Evolutionary conservation across 179 eudicot species (phyloP).

Genomic region (Sideroxylon spinosum): DNA sequence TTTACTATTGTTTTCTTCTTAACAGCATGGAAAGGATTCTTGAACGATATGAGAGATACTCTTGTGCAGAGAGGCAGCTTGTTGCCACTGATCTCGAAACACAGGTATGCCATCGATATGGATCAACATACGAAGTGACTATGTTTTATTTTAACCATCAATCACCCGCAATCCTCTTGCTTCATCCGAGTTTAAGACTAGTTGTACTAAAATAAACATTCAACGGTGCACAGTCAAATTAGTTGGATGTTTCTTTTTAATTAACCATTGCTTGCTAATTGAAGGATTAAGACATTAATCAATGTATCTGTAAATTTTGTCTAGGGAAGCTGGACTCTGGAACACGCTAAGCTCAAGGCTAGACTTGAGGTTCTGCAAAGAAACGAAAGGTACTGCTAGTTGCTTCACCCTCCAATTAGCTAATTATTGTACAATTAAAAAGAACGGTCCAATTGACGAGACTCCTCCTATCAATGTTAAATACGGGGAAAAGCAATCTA

Average conservation of each 20-base stretch:
- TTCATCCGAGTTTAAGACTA: too few relatives aligned
- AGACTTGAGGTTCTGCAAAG: conserved; percentile 63
- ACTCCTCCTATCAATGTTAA: too few relatives aligned
- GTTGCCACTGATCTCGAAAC: conserved; percentile 25
- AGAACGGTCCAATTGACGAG: too few relatives aligned
- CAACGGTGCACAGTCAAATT: not conserved
- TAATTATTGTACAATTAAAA: not conserved
- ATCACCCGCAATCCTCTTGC: too few relatives aligned
- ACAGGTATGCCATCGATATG: conserved; percentile 26
- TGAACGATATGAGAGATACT: conserved; percentile 50
- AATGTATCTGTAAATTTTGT: not conserved
- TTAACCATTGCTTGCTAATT: not conserved
- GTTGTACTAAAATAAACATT: too few relatives aligned
- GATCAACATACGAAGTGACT: not conserved
- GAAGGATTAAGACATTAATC: not conserved
- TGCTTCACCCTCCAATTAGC: not conserved
- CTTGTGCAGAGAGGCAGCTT: conserved; percentile 42
- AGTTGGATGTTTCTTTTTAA: not conserved
- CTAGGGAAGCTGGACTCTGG: conserved; percentile 72
- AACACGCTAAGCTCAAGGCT: conserved; percentile 76
- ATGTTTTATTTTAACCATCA: too few relatives aligned
- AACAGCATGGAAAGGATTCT: conserved; percentile 60
- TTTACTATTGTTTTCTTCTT: not conserved
- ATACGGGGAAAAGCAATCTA: too few relatives aligned
- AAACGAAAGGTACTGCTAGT: conserved; percentile 46